Conservation (phyloP, 2,329 filamentous ascomycete genomes). For the Trichoderma guizhouense region DNA sequence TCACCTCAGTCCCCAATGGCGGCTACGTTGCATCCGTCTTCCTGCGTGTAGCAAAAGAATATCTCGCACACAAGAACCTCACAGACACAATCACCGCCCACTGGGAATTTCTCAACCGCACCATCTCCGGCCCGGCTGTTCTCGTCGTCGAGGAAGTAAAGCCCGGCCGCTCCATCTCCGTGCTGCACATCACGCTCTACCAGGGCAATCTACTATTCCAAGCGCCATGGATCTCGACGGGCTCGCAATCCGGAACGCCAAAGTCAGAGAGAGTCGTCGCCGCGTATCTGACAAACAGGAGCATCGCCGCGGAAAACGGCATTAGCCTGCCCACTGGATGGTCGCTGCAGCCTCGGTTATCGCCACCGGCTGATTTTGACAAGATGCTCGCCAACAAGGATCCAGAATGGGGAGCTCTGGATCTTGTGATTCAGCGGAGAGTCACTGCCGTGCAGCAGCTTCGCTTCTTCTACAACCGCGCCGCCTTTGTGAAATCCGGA, state of each 20-base stretch:
- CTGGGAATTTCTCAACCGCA: conserved; percentile 42
- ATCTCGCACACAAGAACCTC: conserved; percentile 35
- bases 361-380: conserved; percentile 27
- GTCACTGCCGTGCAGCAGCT: conserved; percentile 29
- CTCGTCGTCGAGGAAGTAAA: conserved; percentile 42
- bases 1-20: conserved; percentile 42
- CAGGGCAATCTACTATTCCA: conserved; percentile 35
- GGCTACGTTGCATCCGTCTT: conserved; percentile 44
- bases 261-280: conserved; percentile 31
- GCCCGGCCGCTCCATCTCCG: conserved; percentile 39
- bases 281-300: conserved; percentile 41
- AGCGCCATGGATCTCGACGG: conserved; percentile 35
- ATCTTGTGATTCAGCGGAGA: conserved; percentile 23
- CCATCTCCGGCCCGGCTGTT: conserved; percentile 35
- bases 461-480: conserved; percentile 30
- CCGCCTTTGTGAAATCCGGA: conserved; percentile 13
- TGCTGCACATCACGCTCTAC: conserved; percentile 41
- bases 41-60: conserved; percentile 33
- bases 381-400: conserved; percentile 27
- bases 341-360: conserved; percentile 20
- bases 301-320: conserved; percentile 32
- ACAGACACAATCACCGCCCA: conserved; percentile 39
- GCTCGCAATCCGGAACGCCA: conserved; percentile 22
- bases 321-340: conserved; percentile 30
- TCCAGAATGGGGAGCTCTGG: conserved; percentile 28